These are phyloP conservation scores for Penicillium nordicum DNA, from an alignment of 2,329 filamentous ascomycete genomes.

Conservation along the genomic window DNA sequence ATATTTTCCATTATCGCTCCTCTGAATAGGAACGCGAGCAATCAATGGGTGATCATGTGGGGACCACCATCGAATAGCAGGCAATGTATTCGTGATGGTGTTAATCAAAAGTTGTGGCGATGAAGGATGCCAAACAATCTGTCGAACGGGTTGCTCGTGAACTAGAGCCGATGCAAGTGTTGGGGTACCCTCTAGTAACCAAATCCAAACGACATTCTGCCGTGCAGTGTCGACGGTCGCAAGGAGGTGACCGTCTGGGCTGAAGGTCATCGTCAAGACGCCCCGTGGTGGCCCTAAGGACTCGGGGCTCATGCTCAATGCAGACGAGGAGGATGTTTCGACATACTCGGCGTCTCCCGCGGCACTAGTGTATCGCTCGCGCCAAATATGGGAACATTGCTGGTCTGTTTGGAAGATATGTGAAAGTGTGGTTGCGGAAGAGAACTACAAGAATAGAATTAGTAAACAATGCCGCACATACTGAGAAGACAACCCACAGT, in stretches of 20 bases:
- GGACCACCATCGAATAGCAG: constrained; percentile 36
- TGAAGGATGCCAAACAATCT: constrained; percentile 41
- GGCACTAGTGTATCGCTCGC: constrained; percentile 29
- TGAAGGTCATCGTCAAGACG: constrained; percentile 42
- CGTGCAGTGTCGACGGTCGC: constrained; percentile 41
- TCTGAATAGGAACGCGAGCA: constrained; percentile 29
- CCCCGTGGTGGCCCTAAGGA: constrained; percentile 32
- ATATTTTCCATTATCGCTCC: constrained; percentile 36
- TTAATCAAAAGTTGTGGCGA: constrained; percentile 39
- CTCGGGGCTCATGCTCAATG: constrained; percentile 31
- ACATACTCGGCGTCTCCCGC: constrained; percentile 35
- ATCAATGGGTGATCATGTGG: constrained; percentile 29
- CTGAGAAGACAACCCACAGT: constrained; percentile 35
- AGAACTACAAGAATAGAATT: constrained; percentile 25
- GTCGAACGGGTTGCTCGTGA: constrained; percentile 42
- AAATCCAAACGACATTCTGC: constrained; percentile 47
- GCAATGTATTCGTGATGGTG: constrained; percentile 32
- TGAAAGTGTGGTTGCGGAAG: constrained; percentile 34
- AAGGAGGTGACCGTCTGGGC: constrained; percentile 34
- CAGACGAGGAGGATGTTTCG: constrained; percentile 39
- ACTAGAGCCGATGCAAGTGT: constrained; percentile 37
- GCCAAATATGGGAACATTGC: constrained; percentile 34
- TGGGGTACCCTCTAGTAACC: constrained; percentile 34
- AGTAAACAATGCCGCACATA: background rate
- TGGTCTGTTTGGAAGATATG: constrained; percentile 34